These are phyloP conservation scores for Alternaria triticimaculans DNA, from an alignment of 2,329 filamentous ascomycete species.

Conservation along the genomic window DNA sequence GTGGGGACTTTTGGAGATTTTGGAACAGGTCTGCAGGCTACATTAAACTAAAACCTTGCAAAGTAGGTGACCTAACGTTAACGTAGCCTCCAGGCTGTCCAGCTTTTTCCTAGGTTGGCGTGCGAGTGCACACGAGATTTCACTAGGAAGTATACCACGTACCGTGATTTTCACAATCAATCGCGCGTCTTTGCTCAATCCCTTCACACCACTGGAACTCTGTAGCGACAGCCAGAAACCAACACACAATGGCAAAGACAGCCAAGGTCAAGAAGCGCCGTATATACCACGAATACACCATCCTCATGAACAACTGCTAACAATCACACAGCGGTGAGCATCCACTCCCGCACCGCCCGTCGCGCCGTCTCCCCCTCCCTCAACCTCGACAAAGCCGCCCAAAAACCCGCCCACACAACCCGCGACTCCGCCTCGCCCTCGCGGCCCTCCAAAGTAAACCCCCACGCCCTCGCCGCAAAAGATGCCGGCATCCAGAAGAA, in stretches of 20 bases:
- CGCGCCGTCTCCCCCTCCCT: conserved; percentile 74
- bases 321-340: conserved; percentile 60
- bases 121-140: not conserved
- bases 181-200: not conserved
- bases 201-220: not conserved
- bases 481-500: conserved; percentile 77
- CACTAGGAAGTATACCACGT: not conserved
- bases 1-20: conserved; percentile 19
- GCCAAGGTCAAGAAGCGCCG: conserved; percentile 55
- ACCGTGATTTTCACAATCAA: not conserved
- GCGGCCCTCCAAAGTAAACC: conserved; percentile 33
- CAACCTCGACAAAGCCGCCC: conserved; percentile 74
- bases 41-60: no score
- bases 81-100: no score
- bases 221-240: not conserved
- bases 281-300: conserved; percentile 19
- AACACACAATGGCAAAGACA: conserved; percentile 52
- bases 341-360: conserved; percentile 76
- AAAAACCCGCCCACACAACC: conserved; percentile 51
- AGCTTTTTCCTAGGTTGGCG: no score
- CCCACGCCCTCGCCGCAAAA: conserved; percentile 71
- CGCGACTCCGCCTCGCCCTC: conserved; percentile 37
- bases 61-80: no score
- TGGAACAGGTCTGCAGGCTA: not conserved
- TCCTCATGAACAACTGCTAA: conserved; percentile 14